These are phyloP conservation scores for Aegilops tauschii DNA, from an alignment of 176 grass and related monocot genomes.

Conservation along the genomic window DNA sequence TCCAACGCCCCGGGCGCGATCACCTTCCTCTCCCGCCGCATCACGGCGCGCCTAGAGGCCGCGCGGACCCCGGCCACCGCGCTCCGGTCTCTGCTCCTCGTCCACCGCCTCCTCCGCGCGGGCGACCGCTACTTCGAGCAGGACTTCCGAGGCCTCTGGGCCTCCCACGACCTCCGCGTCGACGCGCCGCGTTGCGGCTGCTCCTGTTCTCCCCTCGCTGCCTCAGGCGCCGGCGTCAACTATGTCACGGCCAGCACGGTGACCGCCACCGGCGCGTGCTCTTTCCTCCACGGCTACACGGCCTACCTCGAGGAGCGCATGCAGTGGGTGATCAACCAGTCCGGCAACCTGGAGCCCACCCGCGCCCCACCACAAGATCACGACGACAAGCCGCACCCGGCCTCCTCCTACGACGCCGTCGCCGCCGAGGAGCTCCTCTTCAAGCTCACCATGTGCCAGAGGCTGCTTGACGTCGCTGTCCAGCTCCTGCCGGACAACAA, in stretches of 20 bases:
- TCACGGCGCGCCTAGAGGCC: slow-evolving; percentile 60
- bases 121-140: slow-evolving; percentile 90
- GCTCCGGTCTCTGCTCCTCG: slow-evolving; percentile 60
- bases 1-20: slow-evolving; percentile 88
- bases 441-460: slow-evolving; percentile 68
- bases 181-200: slow-evolving; percentile 33
- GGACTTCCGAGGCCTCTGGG: slow-evolving; percentile 67
- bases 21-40: slow-evolving; percentile 81
- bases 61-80: slow-evolving; percentile 45
- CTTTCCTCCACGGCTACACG: slow-evolving; percentile 74
- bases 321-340: slow-evolving; percentile 73
- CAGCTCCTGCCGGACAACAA: slow-evolving; percentile 57
- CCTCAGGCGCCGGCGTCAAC: background rate
- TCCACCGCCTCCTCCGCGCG: slow-evolving; percentile 86
- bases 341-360: slow-evolving; percentile 77
- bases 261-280: slow-evolving; percentile 16
- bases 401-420: slow-evolving; percentile 13
- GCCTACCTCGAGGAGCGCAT: slow-evolving; percentile 87
- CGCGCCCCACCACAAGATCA: background rate
- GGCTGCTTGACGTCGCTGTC: slow-evolving; percentile 74
- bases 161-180: slow-evolving; percentile 58
- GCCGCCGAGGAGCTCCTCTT: slow-evolving; percentile 36
- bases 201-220: background rate
- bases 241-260: slow-evolving; percentile 1
- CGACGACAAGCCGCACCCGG: background rate